These are phyloP conservation scores for Alternaria burnsii DNA, from an alignment of 2,329 filamentous ascomycete genomes.

Conservation along the genomic window DNA sequence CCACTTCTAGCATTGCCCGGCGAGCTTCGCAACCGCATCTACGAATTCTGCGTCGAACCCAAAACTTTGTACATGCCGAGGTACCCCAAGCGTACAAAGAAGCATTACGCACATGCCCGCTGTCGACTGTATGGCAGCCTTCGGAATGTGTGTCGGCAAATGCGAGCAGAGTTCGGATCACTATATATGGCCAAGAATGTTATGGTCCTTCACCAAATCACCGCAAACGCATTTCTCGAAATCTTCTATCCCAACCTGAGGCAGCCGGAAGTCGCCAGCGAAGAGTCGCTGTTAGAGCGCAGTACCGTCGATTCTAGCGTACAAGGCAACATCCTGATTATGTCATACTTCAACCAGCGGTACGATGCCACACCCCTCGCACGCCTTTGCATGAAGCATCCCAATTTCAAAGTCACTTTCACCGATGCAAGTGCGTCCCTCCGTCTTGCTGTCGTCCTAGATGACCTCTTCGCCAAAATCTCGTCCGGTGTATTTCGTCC, in stretches of 20 bases:
- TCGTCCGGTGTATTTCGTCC: conserved; percentile 1
- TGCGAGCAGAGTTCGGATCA: neutral
- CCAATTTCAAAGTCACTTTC: neutral
- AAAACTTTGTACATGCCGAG: neutral
- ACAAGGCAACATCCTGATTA: neutral
- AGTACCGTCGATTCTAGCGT: neutral
- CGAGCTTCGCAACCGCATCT: conserved; percentile 14
- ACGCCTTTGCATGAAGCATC: neutral
- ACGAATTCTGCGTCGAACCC: neutral
- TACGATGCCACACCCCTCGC: neutral
- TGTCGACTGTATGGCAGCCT: neutral
- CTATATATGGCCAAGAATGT: neutral
- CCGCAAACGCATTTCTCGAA: neutral
- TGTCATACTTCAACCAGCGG: neutral
- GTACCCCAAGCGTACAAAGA: neutral
- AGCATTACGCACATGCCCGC: neutral
- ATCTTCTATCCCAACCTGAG: neutral
- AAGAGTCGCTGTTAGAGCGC: neutral
- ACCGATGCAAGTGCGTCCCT: neutral
- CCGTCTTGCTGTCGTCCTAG: neutral
- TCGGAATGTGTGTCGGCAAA: neutral
- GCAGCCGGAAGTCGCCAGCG: neutral
- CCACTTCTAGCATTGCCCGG: neutral
- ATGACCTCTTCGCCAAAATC: neutral
- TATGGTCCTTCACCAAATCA: neutral